Evolutionary conservation across 1,284 basidiomycete genomes (phyloP).

Genomic region (Sanghuangporus baumii): DNA sequence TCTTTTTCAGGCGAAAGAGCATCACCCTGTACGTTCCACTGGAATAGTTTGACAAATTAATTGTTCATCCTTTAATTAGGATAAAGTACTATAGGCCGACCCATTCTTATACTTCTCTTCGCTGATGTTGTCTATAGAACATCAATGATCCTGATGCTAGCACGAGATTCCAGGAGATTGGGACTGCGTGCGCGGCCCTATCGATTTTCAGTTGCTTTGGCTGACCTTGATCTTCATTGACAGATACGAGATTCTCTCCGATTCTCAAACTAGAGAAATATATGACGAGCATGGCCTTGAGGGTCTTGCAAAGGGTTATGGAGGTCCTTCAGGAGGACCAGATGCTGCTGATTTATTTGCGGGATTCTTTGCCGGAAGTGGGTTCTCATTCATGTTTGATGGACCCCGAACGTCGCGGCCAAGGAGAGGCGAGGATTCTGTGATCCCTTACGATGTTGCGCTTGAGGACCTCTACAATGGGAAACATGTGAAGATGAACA

Average conservation of each 20-base stretch:
- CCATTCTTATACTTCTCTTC: not conserved
- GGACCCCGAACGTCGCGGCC: constrained; percentile 36
- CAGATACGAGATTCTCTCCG: constrained; percentile 84
- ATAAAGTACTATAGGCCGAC: constrained; percentile 46
- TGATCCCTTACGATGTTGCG: constrained; percentile 80
- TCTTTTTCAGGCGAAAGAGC: constrained; percentile 69
- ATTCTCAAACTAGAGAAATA: constrained; percentile 67
- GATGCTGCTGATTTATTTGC: constrained; percentile 71
- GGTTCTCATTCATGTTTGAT: constrained; percentile 51
- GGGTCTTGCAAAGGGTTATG: constrained; percentile 46
- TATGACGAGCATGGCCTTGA: constrained; percentile 84
- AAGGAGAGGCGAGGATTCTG: constrained; percentile 63
- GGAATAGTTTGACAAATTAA: not conserved
- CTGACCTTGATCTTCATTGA: constrained; percentile 2
- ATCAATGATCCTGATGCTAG: constrained; percentile 73
- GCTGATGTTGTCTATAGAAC: constrained; percentile 41
- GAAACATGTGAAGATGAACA: constrained; percentile 82
- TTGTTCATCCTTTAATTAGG: constrained; percentile 33
- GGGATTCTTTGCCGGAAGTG: constrained; percentile 60
- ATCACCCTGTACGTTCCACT: constrained; percentile 71
- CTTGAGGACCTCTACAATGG: constrained; percentile 93
- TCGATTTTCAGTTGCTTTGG: not conserved
- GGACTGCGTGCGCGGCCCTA: constrained; percentile 61
- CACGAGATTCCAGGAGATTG: constrained; percentile 84
- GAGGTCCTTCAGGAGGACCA: constrained; percentile 39